phyloP scores from a whole-genome alignment of 495 filamentous ascomycete genomes.

The Podospora pseudocomata region DNA sequence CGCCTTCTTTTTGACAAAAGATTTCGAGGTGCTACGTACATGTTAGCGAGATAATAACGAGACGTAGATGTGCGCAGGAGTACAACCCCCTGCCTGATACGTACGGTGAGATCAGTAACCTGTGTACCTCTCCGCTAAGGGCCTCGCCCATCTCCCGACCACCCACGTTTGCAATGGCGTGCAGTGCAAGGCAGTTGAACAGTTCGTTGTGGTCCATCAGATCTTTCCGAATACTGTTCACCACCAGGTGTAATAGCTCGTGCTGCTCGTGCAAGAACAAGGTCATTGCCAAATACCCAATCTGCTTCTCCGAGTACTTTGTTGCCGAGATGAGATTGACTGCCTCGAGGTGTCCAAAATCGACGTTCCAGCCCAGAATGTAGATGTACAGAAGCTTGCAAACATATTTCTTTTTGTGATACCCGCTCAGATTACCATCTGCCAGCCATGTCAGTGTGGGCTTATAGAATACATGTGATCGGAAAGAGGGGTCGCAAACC shows the following conservation, averaged over 20 bases:
- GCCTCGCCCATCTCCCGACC: slow-evolving; percentile 96
- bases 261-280: slow-evolving; percentile 96
- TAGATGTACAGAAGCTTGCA: slow-evolving; percentile 99
- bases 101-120: slow-evolving; percentile 91
- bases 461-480: background rate
- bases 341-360: slow-evolving; percentile 97
- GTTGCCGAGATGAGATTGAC: slow-evolving; percentile 94
- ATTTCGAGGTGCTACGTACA: slow-evolving; percentile 73
- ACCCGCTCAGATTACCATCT: slow-evolving; percentile 87
- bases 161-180: slow-evolving; percentile 98
- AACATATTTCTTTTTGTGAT: slow-evolving; percentile 99
- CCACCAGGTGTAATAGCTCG: slow-evolving; percentile 90
- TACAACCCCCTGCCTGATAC: slow-evolving; percentile 31
- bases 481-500: slow-evolving; percentile 39
- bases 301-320: slow-evolving; percentile 99
- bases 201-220: slow-evolving; percentile 91
- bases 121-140: slow-evolving; percentile 86
- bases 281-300: slow-evolving; percentile 96
- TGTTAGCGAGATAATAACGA: slow-evolving; percentile 15
- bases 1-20: slow-evolving; percentile 99
- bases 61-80: background rate
- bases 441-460: slow-evolving; percentile 25
- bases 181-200: slow-evolving; percentile 95
- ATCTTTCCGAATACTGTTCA: slow-evolving; percentile 98
- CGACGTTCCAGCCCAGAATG: slow-evolving; percentile 98